Percentiles rank a stretch among this genome's conserved stretches.
These are phyloP conservation scores for Saccharomycopsis fermentans DNA, from an alignment of 805 yeast species.

Conservation along the genomic window DNA sequence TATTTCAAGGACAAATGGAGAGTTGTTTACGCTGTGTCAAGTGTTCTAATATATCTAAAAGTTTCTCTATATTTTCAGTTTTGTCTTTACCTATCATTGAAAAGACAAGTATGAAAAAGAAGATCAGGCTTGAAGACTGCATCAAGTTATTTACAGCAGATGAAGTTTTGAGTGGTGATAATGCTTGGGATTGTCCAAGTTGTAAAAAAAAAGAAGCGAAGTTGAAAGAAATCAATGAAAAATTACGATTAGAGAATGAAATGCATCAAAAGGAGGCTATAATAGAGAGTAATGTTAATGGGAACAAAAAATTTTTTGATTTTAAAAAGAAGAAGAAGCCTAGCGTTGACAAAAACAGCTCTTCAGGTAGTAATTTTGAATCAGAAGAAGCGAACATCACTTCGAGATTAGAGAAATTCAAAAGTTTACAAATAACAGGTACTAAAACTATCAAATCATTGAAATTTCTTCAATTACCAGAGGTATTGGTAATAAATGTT, in stretches of 20 bases:
- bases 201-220: conserved; percentile 33
- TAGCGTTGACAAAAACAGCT: background rate
- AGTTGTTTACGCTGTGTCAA: conserved; percentile 51
- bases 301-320: background rate
- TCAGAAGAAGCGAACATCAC: background rate
- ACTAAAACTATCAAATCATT: conserved; percentile 52
- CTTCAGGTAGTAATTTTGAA: background rate
- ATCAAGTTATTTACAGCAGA: conserved; percentile 50
- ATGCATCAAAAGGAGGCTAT: background rate
- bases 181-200: conserved; percentile 79
- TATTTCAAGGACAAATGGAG: conserved; percentile 67
- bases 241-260: conserved; percentile 6
- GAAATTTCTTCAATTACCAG: conserved; percentile 71
- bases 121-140: conserved; percentile 49
- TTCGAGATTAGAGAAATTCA: conserved; percentile 5
- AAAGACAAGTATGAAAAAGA: conserved; percentile 23
- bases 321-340: background rate
- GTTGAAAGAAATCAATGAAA: conserved; percentile 10
- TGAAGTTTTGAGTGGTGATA: conserved; percentile 59
- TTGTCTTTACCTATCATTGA: conserved; percentile 54
- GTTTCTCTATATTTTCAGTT: conserved; percentile 52
- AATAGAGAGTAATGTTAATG: background rate
- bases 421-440: conserved; percentile 16
- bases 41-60: conserved; percentile 52
- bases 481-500: conserved; percentile 68